Percentiles rank a stretch among this genome's conserved stretches.
These are phyloP conservation scores for Tribonema minus DNA, from an alignment of 108 stramenopile genomes.

Conservation along the genomic window DNA sequence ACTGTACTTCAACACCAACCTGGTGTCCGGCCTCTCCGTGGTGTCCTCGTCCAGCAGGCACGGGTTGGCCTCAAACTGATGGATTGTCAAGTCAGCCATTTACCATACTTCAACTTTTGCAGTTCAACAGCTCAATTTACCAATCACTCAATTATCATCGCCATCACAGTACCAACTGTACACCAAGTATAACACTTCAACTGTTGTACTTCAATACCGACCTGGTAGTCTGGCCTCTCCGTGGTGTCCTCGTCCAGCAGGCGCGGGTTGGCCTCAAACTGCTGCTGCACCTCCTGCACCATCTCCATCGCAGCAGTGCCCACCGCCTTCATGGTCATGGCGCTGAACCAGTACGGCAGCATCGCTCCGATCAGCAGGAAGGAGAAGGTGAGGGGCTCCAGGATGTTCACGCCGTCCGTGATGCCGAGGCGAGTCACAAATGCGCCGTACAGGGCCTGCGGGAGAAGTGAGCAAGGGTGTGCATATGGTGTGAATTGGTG, in stretches of 20 bases:
- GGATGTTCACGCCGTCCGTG: slow-evolving; percentile 80
- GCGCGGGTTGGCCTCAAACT: slow-evolving; percentile 77
- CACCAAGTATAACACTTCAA: no score
- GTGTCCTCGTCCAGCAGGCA: slow-evolving; percentile 45
- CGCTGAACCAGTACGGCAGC: slow-evolving; percentile 97
- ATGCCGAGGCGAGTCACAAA: slow-evolving; percentile 89
- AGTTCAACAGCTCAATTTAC: no score
- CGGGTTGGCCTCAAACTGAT: no score
- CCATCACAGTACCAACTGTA: no score
- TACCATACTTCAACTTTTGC: no score
- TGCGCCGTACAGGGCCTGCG: slow-evolving; percentile 93
- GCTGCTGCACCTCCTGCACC: slow-evolving; percentile 94
- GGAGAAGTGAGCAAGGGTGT: no score
- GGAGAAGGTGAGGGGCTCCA: slow-evolving; percentile 86
- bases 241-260: slow-evolving; percentile 45
- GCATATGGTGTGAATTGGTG: no score
- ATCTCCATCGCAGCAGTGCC: slow-evolving; percentile 94
- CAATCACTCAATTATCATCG: no score
- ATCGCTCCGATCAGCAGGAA: slow-evolving; percentile 94
- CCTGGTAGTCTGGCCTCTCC: slow-evolving; percentile 50
- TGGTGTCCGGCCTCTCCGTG: slow-evolving; percentile 46
- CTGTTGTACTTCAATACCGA: no score
- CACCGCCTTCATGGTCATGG: slow-evolving; percentile 98
- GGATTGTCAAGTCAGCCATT: no score
- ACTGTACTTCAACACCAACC: no score